phyloP scores from a whole-genome alignment of 129 eudicot species.

The Centella asiatica region DNA sequence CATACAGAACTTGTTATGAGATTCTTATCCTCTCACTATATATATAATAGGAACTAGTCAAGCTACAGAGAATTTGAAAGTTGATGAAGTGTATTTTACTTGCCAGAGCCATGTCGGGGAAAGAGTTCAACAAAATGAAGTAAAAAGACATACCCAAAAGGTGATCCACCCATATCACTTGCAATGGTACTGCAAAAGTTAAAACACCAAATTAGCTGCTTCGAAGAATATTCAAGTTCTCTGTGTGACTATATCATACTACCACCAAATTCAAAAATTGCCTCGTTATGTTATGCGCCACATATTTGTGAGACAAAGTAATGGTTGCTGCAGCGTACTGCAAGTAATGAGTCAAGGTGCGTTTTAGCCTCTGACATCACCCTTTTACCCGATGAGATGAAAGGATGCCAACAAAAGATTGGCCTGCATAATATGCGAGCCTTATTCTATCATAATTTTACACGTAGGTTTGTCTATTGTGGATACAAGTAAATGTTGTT shows the following conservation, averaged over 20 bases:
- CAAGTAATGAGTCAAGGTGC: not conserved
- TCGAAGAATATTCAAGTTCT: slow-evolving; percentile 3
- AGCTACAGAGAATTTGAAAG: too few relatives aligned
- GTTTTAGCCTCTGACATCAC: not conserved
- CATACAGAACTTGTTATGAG: not conserved
- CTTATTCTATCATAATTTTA: too few relatives aligned
- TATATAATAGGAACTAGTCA: too few relatives aligned
- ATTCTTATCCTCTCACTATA: slow-evolving; percentile 2
- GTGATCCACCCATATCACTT: slow-evolving; percentile 82
- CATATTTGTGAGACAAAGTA: not conserved
- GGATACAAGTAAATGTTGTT: not conserved
- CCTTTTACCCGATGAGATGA: not conserved
- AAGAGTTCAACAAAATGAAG: not conserved
- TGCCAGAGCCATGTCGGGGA: not conserved
- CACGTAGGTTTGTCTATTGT: not conserved
- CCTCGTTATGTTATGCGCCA: not conserved
- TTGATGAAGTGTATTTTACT: not conserved
- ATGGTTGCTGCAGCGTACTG: not conserved
- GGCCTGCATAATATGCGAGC: too few relatives aligned
- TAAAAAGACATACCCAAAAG: slow-evolving; percentile 72
- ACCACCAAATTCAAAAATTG: not conserved
- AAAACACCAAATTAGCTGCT: slow-evolving; percentile 11
- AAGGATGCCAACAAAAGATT: too few relatives aligned
- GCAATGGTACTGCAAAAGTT: slow-evolving; percentile 76
- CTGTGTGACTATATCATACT: not conserved